A percentile compares a stretch with the other conserved stretches of the same genome.
phyloP scores from a whole-genome alignment of 345 rosid genomes.

The Erysimum cheiranthoides region DNA sequence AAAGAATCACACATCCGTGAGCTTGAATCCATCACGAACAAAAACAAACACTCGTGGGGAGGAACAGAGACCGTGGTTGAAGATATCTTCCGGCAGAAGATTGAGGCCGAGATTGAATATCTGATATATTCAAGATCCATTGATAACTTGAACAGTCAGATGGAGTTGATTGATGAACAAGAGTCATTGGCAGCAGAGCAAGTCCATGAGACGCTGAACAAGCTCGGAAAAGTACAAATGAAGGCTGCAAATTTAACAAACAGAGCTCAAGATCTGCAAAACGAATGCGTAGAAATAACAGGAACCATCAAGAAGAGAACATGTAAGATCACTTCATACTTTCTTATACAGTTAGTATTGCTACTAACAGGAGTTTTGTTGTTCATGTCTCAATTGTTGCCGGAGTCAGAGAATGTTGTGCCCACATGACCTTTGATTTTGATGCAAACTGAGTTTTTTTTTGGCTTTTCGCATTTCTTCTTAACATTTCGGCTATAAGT shows the following conservation, averaged over 20 bases:
- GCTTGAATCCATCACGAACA: constrained; percentile 56
- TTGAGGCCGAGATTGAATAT: constrained; percentile 84
- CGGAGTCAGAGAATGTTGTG: constrained; percentile 50
- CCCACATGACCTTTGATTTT: constrained; percentile 58
- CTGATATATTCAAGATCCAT: constrained; percentile 56
- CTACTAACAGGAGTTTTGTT: constrained; percentile 53
- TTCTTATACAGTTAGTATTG: constrained; percentile 62
- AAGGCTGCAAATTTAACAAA: constrained; percentile 54
- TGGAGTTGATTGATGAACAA: constrained; percentile 48
- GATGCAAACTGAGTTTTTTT: constrained; percentile 16
- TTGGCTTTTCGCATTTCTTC: background rate
- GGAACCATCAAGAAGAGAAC: constrained; percentile 57
- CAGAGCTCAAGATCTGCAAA: constrained; percentile 58
- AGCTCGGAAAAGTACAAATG: constrained; percentile 55
- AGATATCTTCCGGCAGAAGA: constrained; percentile 66
- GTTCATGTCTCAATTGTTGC: constrained; percentile 51
- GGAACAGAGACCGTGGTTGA: constrained; percentile 61
- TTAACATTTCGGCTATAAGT: constrained; percentile 27
- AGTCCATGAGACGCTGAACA: constrained; percentile 44
- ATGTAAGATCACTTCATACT: constrained; percentile 53
- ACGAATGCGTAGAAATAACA: constrained; percentile 46
- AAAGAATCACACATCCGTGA: constrained; percentile 63
- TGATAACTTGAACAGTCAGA: constrained; percentile 51
- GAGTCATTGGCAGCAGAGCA: constrained; percentile 53
- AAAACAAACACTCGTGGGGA: constrained; percentile 9